Conservation (phyloP, 164 flowering plant species). For the Chimonanthus praecox region DNA sequence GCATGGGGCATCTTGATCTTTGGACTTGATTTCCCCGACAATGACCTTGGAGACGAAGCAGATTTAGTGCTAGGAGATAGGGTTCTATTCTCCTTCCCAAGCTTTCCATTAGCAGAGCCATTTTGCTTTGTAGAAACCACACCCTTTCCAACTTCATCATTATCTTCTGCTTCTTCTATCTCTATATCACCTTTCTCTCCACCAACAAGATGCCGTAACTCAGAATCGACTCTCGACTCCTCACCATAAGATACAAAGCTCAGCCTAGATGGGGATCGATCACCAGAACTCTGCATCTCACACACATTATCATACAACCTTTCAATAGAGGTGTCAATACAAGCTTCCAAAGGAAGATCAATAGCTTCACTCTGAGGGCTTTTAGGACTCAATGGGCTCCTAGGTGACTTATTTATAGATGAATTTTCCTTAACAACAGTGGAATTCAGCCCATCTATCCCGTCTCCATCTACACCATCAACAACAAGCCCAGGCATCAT, state of each 20-base stretch:
- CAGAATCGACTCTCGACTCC: constrained; percentile 84
- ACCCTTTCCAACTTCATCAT: constrained; percentile 28
- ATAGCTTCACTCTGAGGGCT: constrained; percentile 24
- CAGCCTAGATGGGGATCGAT: constrained; percentile 65
- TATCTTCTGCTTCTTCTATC: constrained; percentile 44
- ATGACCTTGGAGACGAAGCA: constrained; percentile 31
- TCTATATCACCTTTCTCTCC: constrained; percentile 70
- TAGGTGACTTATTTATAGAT: constrained; percentile 23
- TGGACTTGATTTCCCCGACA: constrained; percentile 37
- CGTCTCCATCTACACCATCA: constrained; percentile 48
- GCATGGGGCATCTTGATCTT: constrained; percentile 35
- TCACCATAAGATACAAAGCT: constrained; percentile 76
- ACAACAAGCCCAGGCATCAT: constrained; percentile 69
- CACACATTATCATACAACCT: constrained; percentile 73
- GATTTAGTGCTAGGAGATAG: constrained; percentile 32
- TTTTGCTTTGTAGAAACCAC: constrained; percentile 40
- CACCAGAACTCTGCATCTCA: constrained; percentile 81
- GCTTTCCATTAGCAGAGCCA: constrained; percentile 19
- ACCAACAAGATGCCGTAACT: constrained; percentile 76
- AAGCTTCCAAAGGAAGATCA: constrained; percentile 29
- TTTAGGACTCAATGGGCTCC: constrained; percentile 27
- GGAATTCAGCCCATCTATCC: constrained; percentile 30
- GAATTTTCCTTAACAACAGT: constrained; percentile 35
- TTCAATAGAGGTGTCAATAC: constrained; percentile 64
- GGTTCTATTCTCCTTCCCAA: constrained; percentile 25